Base-by-base conservation (phyloP, 495 filamentous ascomycete species). In the Daldinia decipiens region DNA sequence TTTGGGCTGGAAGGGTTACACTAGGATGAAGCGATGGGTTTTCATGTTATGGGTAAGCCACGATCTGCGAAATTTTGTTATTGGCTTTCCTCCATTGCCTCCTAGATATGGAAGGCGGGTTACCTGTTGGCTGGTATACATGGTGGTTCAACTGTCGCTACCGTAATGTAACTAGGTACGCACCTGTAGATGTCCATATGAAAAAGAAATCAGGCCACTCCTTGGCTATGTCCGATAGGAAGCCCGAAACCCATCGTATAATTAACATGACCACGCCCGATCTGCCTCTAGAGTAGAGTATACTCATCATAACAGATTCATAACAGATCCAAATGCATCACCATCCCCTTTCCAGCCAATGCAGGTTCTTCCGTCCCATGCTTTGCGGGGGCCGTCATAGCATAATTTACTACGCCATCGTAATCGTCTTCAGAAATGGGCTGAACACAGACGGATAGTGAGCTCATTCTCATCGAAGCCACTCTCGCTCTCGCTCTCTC, bases 131-230 rank as follows among this genome's bases (percentile, higher is more conserved):
- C 45, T 50, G 47, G 47, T 54, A 68, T 67, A 64, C 47, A 36
- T 19, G 52, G 60, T 72, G 59, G 59, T 47, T 56, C 29, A 40
- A 72, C 64, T 64, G 64, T 72, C 64, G n/a, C 67, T 67, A 72
- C 64, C 59, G 64, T 39, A 50, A 62, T 71, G 68, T 71, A 72
- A 40, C 69, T 67, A n/a, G n/a, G n/a, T n/a, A 64, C 63, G 54
- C 45, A 60, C 55, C 12, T 64, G 63, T 67, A 72, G 45, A 71
- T 58, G 63, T 71, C 59, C 26, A 67, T 67, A 72, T 59, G 27
- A 36, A 38, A 71, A 59, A 17, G n/a, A 24, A 24, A 55, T 31
- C 54, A 56, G 53, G 59, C 31, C 38, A 55, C 40, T 59, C 38
- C 58, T 32, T 58, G 45, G 52, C 52, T 17, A 43, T 24, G 55